Conservation (phyloP, 768 basidiomycete genomes). For the Hygrophorus pudorinus region DNA sequence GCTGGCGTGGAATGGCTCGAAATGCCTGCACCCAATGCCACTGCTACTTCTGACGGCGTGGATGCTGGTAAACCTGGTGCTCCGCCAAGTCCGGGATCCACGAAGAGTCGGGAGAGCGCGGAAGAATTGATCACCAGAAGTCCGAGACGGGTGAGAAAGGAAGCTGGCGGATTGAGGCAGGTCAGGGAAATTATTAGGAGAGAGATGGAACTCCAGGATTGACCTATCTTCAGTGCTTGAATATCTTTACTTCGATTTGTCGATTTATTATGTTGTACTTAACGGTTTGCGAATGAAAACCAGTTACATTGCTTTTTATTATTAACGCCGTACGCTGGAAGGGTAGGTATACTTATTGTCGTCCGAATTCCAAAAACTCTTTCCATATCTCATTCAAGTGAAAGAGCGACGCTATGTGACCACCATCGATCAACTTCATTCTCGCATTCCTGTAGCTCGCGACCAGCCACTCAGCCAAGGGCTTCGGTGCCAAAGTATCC, state of each 20-base stretch:
- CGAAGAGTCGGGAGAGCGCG: slow-evolving; percentile 39
- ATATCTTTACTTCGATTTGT: background rate
- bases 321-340: background rate
- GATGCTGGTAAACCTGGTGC: slow-evolving; percentile 29
- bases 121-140: slow-evolving; percentile 57
- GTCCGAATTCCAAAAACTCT: slow-evolving; percentile 19
- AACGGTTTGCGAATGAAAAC: background rate
- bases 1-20: slow-evolving; percentile 49
- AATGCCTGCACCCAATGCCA: slow-evolving; percentile 42
- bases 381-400: slow-evolving; percentile 37
- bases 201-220: slow-evolving; percentile 67
- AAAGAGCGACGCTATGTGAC: slow-evolving; percentile 38
- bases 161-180: slow-evolving; percentile 65
- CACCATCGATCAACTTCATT: slow-evolving; percentile 33
- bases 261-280: background rate
- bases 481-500: slow-evolving; percentile 31
- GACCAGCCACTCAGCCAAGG: slow-evolving; percentile 41
- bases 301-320: background rate
- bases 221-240: slow-evolving; percentile 11
- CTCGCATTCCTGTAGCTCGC: slow-evolving; percentile 33
- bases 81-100: slow-evolving; percentile 44
- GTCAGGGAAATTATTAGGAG: slow-evolving; percentile 74
- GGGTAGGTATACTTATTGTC: background rate
- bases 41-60: slow-evolving; percentile 15
- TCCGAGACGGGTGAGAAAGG: slow-evolving; percentile 60